Evolutionary conservation across 2,329 filamentous ascomycete species (phyloP).

Genomic region (Fusarium sp.): DNA sequence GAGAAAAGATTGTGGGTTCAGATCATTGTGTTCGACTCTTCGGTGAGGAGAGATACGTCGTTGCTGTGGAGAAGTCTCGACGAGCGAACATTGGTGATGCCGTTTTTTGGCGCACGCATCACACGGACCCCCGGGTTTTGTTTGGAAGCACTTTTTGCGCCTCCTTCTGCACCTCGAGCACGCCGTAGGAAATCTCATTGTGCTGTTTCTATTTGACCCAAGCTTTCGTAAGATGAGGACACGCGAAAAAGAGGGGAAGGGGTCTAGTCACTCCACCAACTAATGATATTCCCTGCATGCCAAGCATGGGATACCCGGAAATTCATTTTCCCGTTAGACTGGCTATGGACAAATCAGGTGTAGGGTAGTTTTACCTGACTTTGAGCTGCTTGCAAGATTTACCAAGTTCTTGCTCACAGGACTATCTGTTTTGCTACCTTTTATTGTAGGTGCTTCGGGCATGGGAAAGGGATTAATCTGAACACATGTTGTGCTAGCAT

Average conservation of each 20-base stretch:
- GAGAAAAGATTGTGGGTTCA: neutral
- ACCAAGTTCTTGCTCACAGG: too few species aligned
- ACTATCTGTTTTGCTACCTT: too few species aligned
- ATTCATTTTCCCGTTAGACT: too few species aligned
- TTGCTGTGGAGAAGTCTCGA: neutral
- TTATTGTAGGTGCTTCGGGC: too few species aligned
- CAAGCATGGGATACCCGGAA: too few species aligned
- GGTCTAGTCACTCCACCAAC: neutral
- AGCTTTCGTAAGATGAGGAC: neutral
- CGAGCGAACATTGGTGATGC: constrained; percentile 6
- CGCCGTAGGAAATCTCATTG: constrained; percentile 3
- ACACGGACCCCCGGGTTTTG: constrained; percentile 1
- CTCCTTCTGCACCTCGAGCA: constrained; percentile 12
- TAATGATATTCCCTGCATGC: neutral
- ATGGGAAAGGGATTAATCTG: too few species aligned
- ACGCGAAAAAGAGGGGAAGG: neutral
- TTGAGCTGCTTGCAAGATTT: too few species aligned
- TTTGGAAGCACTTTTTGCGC: constrained; percentile 11
- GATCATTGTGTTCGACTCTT: neutral
- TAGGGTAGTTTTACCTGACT: too few species aligned
- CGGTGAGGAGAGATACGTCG: neutral
- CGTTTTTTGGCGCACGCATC: constrained; percentile 3
- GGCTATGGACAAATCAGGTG: too few species aligned
- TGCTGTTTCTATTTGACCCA: neutral
- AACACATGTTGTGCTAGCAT: too few species aligned